These are phyloP conservation scores for Fraxinus floribunda DNA, from an alignment of 305 asterid species.

Conservation along the genomic window DNA sequence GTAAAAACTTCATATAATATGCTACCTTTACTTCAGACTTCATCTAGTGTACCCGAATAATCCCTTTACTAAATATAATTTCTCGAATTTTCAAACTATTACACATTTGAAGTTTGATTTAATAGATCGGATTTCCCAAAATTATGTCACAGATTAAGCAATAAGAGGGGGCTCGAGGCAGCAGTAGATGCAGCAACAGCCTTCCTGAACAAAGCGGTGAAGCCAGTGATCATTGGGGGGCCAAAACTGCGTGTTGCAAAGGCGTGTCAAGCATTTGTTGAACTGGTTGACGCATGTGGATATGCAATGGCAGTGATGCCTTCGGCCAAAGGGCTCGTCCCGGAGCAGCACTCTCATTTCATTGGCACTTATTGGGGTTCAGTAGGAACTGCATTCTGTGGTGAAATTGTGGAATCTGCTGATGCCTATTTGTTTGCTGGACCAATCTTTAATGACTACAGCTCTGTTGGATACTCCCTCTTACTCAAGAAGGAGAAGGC, in stretches of 20 bases:
- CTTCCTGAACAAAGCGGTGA: slow-evolving; percentile 1
- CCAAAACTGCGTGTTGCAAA: not conserved
- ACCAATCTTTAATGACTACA: not conserved
- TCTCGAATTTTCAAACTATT: not conserved
- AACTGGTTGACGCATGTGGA: not conserved
- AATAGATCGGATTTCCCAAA: not conserved
- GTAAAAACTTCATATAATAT: not conserved
- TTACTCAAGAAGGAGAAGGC: not conserved
- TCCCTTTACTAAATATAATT: not conserved
- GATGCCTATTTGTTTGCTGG: not conserved
- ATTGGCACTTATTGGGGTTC: not conserved
- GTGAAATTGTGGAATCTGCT: not conserved
- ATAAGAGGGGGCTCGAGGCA: slow-evolving; percentile 56
- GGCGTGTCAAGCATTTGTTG: not conserved
- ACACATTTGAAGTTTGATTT: not conserved
- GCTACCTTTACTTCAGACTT: not conserved
- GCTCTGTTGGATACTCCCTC: not conserved
- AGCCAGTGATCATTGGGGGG: not conserved
- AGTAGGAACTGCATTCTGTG: not conserved
- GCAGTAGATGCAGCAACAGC: slow-evolving; percentile 37
- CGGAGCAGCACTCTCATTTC: not conserved
- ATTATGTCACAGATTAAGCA: slow-evolving; percentile 42
- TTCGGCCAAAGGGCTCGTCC: not conserved
- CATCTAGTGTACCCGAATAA: not conserved
- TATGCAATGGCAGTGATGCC: not conserved